phyloP scores from a whole-genome alignment of 352 stramenopile species.

The Lagenidium giganteum region DNA sequence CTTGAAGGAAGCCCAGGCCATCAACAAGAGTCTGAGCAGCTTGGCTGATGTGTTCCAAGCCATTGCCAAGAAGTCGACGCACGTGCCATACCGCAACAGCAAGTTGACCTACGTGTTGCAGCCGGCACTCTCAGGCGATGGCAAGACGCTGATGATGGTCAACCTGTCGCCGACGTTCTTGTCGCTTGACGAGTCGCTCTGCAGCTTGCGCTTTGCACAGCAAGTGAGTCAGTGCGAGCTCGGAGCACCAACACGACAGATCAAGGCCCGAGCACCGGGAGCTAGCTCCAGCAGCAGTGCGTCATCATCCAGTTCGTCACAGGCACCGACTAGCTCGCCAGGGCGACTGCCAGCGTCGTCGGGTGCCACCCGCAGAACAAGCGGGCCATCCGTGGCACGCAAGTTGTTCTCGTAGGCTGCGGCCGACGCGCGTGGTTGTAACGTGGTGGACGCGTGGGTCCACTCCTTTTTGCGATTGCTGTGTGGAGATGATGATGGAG shows the following conservation, averaged over 20 bases:
- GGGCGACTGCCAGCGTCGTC: conserved; percentile 10
- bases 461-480: too few species aligned
- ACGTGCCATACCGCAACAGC: conserved; percentile 97
- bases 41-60: conserved; percentile 97
- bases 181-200: conserved; percentile 95
- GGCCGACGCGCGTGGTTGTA: too few species aligned
- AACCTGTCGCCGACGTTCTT: conserved; percentile 94
- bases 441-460: too few species aligned
- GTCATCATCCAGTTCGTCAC: conserved; percentile 18
- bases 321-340: conserved; percentile 15
- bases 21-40: conserved; percentile 98
- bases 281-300: too few species aligned
- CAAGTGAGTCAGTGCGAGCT: conserved; percentile 96
- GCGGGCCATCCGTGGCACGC: conserved; percentile 23
- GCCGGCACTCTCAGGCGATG: conserved; percentile 95
- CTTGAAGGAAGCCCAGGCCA: conserved; percentile 95
- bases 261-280: conserved; percentile 41
- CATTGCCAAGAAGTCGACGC: conserved; percentile 91
- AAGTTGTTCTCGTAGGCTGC: conserved; percentile 31
- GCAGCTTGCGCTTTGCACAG: conserved; percentile 95
- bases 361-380: conserved; percentile 9
- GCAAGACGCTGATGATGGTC: conserved; percentile 99
- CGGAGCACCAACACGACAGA: conserved; percentile 86
- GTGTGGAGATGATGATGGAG: too few species aligned
- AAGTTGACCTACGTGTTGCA: conserved; percentile 99